Conservation (phyloP, 2,329 filamentous ascomycete genomes). For the Chrysoporthe deuterocubensis region DNA sequence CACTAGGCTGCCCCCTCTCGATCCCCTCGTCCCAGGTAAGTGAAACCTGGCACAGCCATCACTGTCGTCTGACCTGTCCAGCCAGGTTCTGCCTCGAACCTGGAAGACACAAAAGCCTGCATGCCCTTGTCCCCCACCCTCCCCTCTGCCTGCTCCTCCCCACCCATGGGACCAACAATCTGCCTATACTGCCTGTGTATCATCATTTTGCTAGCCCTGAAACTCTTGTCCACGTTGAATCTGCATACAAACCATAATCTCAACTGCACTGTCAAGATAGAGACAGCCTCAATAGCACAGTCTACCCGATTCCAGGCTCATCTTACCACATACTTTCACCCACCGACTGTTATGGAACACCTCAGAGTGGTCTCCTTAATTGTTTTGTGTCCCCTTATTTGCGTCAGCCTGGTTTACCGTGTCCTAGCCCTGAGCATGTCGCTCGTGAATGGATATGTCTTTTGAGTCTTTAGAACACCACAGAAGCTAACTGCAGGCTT, state of each 20-base stretch:
- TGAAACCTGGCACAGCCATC: not conserved
- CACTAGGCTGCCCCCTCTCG: not conserved
- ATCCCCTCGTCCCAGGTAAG: not conserved
- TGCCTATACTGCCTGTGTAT: not conserved
- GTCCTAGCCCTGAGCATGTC: too few species aligned
- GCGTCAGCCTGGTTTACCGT: too few species aligned
- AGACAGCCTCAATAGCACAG: not conserved
- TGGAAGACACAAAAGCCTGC: not conserved
- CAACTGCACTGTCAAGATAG: not conserved
- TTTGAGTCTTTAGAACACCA: not conserved
- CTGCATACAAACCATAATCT: not conserved
- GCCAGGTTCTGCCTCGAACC: not conserved
- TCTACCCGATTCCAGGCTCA: not conserved
- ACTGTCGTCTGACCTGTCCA: not conserved
- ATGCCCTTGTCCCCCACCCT: not conserved
- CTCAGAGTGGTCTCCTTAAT: too few species aligned
- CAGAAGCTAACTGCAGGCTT: conserved; percentile 1
- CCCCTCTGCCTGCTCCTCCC: not conserved
- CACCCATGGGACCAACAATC: not conserved
- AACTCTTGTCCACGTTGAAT: not conserved
- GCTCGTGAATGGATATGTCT: too few species aligned
- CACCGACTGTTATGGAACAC: too few species aligned
- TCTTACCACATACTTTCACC: too few species aligned
- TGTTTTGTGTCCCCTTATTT: too few species aligned
- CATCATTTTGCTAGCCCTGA: not conserved